Base-by-base conservation (phyloP, 768 basidiomycete genomes). In the Lactarius vividus region DNA sequence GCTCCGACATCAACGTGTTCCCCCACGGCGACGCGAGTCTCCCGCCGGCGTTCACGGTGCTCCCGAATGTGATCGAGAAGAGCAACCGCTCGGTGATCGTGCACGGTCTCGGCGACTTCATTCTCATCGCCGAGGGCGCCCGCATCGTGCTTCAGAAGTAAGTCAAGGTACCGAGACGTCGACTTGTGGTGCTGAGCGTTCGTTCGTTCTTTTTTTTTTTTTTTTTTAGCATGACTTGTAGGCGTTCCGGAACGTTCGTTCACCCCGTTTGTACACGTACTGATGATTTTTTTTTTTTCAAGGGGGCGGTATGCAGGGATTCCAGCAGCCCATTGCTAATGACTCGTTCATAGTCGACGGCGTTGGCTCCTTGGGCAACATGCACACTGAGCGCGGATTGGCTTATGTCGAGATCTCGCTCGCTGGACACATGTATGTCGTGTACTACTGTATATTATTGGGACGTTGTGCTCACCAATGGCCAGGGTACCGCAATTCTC, bases 1-100 rank as follows among this genome's bases (percentile, higher is more conserved):
- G 90, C 73, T 82, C 86, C 2, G 74, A 83, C 68, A 65, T 81
- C 5, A 68, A 83, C 59, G 88, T 91, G 1, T 90, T 91, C 78
- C 82, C 84, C 1, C 71, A 79, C 5, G 85, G 85, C 13, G 90
- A 91, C 72, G 72, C 65, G 11, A 89, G 88, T 66, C 75, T 82
- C 3, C 88, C 88, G 0, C 80, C 88, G 11, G 81, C 83, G 0
- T 79, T 89, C 62, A 84, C 80, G 9, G 88, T 91, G 1, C 79
- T 92, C 5, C 88, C 89, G 5, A 86, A 79, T 67, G 89, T 90
- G 61, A 91, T 92, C 62, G 88, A 90, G 75, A 91, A 89, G 80
- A 90, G 79, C 73, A 77, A 84, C 61, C 79, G 88, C 58, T 83
- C 80, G 2, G 87, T 91, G 13, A 87, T 92, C 60, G 80, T 85